Percentiles rank a stretch among this genome's conserved stretches.
phyloP scores from a whole-genome alignment of 352 stramenopile species.

The Pythium rishiriense region DNA sequence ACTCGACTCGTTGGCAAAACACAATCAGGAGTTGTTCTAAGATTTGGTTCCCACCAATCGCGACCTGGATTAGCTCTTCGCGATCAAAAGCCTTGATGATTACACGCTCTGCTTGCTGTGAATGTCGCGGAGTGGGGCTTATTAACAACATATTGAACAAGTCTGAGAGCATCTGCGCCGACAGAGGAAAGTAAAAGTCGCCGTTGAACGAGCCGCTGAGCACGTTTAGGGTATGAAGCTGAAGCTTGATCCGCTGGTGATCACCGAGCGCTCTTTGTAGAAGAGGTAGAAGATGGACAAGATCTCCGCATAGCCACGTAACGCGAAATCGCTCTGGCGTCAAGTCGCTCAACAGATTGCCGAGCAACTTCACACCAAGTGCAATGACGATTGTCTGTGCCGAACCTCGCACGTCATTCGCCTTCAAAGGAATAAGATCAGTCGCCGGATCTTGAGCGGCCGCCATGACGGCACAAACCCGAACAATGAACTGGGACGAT shows the following conservation, averaged over 20 bases:
- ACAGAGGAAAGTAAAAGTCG: conserved; percentile 45
- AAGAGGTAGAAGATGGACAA: conserved; percentile 33
- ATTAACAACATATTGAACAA: conserved; percentile 70
- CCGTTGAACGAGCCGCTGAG: conserved; percentile 40
- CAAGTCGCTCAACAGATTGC: conserved; percentile 42
- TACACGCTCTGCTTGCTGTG: conserved; percentile 39
- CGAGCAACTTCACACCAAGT: conserved; percentile 46
- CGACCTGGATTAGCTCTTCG: conserved; percentile 34
- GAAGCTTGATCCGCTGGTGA: conserved; percentile 44
- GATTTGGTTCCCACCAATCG: conserved; percentile 59
- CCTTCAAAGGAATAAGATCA: neutral
- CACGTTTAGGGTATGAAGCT: conserved; percentile 45
- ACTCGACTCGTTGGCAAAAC: conserved; percentile 46
- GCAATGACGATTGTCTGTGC: neutral
- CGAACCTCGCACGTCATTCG: neutral
- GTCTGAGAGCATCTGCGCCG: conserved; percentile 53
- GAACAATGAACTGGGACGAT: conserved; percentile 25
- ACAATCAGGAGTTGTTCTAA: conserved; percentile 70
- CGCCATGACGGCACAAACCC: conserved; percentile 25
- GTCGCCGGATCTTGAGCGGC: neutral
- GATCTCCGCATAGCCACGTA: conserved; percentile 31
- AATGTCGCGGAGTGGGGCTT: conserved; percentile 41
- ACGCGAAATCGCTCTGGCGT: conserved; percentile 26
- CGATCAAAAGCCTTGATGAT: conserved; percentile 61
- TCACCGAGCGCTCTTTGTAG: conserved; percentile 34